phyloP scores from a whole-genome alignment of 2,329 filamentous ascomycete genomes.

The Endothia cerciana region DNA sequence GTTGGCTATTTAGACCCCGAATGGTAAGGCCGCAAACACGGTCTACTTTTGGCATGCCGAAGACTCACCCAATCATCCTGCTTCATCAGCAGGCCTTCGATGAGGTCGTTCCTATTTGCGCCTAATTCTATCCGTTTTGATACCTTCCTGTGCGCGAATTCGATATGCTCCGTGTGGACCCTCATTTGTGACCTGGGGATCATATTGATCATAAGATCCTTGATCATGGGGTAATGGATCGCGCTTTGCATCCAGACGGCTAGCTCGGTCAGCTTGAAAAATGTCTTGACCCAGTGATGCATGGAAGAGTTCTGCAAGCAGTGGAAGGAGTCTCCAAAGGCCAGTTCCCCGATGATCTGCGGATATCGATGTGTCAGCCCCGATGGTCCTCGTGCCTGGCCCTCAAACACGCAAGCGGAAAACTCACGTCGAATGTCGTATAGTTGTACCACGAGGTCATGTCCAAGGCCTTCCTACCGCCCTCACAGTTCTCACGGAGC shows the following conservation, averaged over 20 bases:
- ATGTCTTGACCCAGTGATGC: constrained; percentile 28
- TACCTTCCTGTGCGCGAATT: constrained; percentile 10
- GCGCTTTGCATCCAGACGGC: constrained; percentile 9
- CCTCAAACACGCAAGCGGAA: not conserved
- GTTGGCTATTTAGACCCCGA: not conserved
- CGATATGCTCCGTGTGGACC: not conserved
- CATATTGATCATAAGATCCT: not conserved
- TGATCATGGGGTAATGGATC: constrained; percentile 11
- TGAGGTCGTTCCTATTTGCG: constrained; percentile 32
- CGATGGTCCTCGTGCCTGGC: not conserved
- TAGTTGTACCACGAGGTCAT: constrained; percentile 34
- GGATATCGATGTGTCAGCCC: not conserved
- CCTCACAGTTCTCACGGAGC: constrained; percentile 20
- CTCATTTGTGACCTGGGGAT: constrained; percentile 5
- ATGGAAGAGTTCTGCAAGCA: constrained; percentile 3
- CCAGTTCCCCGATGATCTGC: constrained; percentile 16
- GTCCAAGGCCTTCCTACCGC: constrained; percentile 29
- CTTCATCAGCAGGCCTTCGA: constrained; percentile 33
- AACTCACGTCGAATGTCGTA: constrained; percentile 35
- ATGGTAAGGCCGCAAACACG: too few relatives aligned
- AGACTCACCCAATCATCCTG: constrained; percentile 28
- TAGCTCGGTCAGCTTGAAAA: constrained; percentile 25
- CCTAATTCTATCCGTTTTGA: constrained; percentile 28
- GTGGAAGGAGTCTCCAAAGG: constrained; percentile 17
- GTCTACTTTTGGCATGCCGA: not conserved